Evolutionary conservation across 148 eudicot genomes (phyloP).

Genomic region (Limonium bicolor): DNA sequence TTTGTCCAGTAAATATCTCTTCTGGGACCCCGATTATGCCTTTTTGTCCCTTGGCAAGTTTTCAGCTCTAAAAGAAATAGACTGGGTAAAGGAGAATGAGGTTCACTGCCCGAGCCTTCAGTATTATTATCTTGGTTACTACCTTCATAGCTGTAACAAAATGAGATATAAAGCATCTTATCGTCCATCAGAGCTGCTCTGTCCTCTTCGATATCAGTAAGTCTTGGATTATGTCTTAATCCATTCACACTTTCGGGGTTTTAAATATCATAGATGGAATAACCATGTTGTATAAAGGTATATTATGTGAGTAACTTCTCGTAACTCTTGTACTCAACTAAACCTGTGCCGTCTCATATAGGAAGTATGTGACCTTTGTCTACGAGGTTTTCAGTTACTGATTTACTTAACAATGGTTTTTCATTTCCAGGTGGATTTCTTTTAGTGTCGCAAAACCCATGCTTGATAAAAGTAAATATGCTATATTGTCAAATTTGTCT

Average conservation of each 20-base stretch:
- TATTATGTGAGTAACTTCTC: too few species aligned
- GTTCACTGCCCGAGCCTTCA: constrained; percentile 64
- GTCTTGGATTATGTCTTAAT: too few species aligned
- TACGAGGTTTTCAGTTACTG: too few species aligned
- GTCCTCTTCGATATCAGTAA: constrained; percentile 90
- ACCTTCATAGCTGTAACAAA: constrained; percentile 86
- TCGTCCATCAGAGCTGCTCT: constrained; percentile 87
- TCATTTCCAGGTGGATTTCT: constrained; percentile 62
- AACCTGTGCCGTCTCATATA: too few species aligned
- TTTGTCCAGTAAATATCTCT: constrained; percentile 87
- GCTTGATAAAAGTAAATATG: constrained; percentile 58
- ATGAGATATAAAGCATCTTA: constrained; percentile 98
- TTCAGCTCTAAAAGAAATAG: constrained; percentile 77
- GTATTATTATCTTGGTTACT: constrained; percentile 95
- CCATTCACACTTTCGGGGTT: constrained; percentile 5
- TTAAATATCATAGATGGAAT: background rate
- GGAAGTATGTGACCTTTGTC: too few species aligned
- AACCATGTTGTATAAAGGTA: background rate
- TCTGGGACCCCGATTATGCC: constrained; percentile 94
- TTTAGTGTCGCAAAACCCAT: constrained; percentile 44
- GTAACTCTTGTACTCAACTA: too few species aligned
- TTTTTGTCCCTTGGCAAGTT: constrained; percentile 77
- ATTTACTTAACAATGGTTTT: too few species aligned
- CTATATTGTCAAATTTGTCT: constrained; percentile 48
- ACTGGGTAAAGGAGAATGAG: constrained; percentile 68